Percentiles rank a stretch among this genome's conserved stretches.
phyloP scores from a whole-genome alignment of 2,329 filamentous ascomycete species.

The Fusarium albosuccineum region DNA sequence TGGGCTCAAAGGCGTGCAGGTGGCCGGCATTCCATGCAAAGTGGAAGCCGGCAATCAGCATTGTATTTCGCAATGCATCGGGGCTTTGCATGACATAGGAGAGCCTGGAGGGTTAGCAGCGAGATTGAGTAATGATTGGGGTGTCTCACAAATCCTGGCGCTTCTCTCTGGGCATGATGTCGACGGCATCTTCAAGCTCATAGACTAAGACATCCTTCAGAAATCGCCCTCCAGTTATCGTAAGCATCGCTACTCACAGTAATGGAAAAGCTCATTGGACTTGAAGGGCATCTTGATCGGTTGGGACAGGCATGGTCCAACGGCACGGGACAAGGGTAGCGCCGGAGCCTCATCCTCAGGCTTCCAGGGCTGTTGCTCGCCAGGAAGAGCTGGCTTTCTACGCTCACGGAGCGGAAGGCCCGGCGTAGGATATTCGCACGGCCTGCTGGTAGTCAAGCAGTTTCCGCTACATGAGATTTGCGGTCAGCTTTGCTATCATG shows the following conservation, averaged over 20 bases:
- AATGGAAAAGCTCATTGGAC: constrained; percentile 40
- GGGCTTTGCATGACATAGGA: constrained; percentile 21
- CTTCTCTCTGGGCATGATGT: constrained; percentile 10
- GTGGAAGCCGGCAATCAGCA: constrained; percentile 40
- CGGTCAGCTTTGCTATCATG: neutral
- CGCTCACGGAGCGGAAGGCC: constrained; percentile 36
- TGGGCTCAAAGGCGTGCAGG: constrained; percentile 30
- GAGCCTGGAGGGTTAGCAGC: constrained; percentile 13
- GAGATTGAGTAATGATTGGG: neutral
- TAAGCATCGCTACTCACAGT: constrained; percentile 26
- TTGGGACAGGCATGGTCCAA: constrained; percentile 20
- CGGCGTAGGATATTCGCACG: constrained; percentile 28
- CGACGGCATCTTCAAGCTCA: constrained; percentile 8
- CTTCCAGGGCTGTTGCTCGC: constrained; percentile 39
- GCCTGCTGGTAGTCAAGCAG: constrained; percentile 2
- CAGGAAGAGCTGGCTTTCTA: constrained; percentile 30
- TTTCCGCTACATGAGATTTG: constrained; percentile 20
- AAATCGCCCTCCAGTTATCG: no score
- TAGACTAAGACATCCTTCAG: constrained; percentile 6
- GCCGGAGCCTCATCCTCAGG: neutral
- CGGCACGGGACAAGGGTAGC: constrained; percentile 5
- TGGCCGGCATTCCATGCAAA: constrained; percentile 37
- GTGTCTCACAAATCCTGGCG: constrained; percentile 13
- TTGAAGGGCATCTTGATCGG: constrained; percentile 37
- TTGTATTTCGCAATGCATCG: constrained; percentile 32